These are phyloP conservation scores for Xerocomus amazonicus DNA, from an alignment of 1,284 basidiomycete species.

Conservation along the genomic window DNA sequence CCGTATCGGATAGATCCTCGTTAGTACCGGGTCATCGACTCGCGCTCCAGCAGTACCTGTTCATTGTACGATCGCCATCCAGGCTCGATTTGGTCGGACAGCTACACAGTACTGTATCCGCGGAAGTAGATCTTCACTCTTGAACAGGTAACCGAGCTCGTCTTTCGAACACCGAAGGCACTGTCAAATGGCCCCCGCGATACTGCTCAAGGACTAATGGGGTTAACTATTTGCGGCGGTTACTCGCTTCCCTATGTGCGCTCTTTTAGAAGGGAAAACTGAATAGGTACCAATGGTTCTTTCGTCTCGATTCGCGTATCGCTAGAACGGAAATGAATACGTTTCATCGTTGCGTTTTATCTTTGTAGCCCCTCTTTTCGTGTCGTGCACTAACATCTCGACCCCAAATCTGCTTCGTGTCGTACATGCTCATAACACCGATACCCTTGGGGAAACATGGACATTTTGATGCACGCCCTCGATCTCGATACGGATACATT, in stretches of 20 bases:
- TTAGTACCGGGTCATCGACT: neutral
- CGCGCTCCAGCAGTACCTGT: neutral
- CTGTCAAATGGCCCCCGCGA: neutral
- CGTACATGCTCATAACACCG: neutral
- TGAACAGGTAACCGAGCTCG: neutral
- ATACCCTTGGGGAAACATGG: neutral
- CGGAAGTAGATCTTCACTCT: neutral
- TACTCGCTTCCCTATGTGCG: neutral
- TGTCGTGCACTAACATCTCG: neutral
- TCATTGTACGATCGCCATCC: neutral
- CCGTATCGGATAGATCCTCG: neutral
- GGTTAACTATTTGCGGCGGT: neutral
- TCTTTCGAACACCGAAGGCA: neutral
- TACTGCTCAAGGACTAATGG: neutral
- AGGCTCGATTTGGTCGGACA: neutral
- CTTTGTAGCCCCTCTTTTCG: neutral
- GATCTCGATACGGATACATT: neutral
- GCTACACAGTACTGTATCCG: neutral
- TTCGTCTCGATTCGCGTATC: neutral
- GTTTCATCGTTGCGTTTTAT: neutral
- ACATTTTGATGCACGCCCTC: neutral
- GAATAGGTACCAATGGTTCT: neutral
- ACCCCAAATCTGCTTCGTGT: neutral
- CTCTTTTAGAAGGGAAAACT: neutral
- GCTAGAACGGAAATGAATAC: neutral